A percentile compares a stretch with the other conserved stretches of the same genome.
phyloP scores from a whole-genome alignment of 2,329 filamentous ascomycete genomes.

The Biscogniauxia sp. region DNA sequence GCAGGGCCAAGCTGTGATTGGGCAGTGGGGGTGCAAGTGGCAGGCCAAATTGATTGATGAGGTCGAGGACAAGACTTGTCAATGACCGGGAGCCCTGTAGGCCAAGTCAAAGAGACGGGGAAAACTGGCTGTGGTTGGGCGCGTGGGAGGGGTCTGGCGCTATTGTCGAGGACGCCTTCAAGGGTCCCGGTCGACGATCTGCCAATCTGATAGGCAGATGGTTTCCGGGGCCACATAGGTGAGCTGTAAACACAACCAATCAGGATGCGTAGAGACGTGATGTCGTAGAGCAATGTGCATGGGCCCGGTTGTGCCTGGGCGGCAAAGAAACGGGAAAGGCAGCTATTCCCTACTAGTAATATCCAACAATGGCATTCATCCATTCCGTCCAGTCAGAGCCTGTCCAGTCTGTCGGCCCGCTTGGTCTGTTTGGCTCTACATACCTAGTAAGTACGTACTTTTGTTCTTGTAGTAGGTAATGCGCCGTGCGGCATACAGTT shows the following conservation, averaged over 20 bases:
- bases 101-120: conserved; percentile 25
- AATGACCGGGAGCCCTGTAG: conserved; percentile 19
- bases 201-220: conserved; percentile 34
- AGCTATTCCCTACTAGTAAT: not conserved
- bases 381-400: not conserved
- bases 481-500: too few species aligned
- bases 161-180: conserved; percentile 25
- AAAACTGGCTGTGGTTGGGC: conserved; percentile 27
- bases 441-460: too few species aligned
- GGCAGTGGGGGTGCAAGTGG: conserved; percentile 16
- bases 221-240: conserved; percentile 21
- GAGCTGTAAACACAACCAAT: conserved; percentile 38
- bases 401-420: not conserved
- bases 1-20: conserved; percentile 20
- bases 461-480: too few species aligned
- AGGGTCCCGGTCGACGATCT: conserved; percentile 30
- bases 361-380: not conserved
- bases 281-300: conserved; percentile 40
- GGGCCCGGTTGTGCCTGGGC: conserved; percentile 36
- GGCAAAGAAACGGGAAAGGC: conserved; percentile 35
- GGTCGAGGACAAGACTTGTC: conserved; percentile 21
- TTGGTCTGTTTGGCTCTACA: too few species aligned
- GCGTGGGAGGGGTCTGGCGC: conserved; percentile 27
- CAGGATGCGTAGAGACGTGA: conserved; percentile 36
- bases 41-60: conserved; percentile 24